These are phyloP conservation scores for Sesbania bispinosa DNA, from an alignment of 306 rosid species.

Conservation along the genomic window DNA sequence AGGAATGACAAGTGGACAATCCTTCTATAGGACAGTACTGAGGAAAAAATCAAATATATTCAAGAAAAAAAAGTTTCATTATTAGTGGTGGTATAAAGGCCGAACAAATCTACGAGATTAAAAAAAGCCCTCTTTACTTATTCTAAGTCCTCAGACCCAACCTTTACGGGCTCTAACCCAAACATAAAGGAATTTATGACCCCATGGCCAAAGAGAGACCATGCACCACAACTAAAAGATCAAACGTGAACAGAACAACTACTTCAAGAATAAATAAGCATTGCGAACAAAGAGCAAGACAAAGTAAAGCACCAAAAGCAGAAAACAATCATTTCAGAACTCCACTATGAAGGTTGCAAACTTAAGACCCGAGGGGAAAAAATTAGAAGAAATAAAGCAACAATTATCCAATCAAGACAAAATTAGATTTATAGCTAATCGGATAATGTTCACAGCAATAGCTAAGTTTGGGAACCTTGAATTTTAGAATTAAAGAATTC, in stretches of 20 bases:
- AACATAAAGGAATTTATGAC: conserved; percentile 21
- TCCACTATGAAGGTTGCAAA: not conserved
- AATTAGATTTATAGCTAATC: not conserved
- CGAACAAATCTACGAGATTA: no score
- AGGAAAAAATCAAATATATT: no score
- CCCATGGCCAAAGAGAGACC: conserved; percentile 28
- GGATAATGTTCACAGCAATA: no score
- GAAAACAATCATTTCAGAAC: not conserved
- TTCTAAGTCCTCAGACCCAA: not conserved
- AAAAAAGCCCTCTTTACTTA: not conserved
- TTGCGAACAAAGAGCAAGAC: conserved; percentile 12
- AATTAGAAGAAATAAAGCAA: not conserved
- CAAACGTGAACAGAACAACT: not conserved
- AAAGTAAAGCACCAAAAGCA: conserved; percentile 5
- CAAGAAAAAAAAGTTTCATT: no score
- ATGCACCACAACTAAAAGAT: conserved; percentile 8
- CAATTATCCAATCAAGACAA: not conserved
- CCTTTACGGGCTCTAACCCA: not conserved
- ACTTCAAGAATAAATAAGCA: conserved; percentile 8
- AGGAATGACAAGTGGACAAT: no score
- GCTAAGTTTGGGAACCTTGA: no score
- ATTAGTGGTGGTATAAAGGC: no score
- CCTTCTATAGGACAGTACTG: no score
- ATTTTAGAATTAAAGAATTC: no score
- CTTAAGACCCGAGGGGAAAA: not conserved